Evolutionary conservation across 2,329 filamentous ascomycete species (phyloP).

Genomic region (Teratosphaeria viscida): DNA sequence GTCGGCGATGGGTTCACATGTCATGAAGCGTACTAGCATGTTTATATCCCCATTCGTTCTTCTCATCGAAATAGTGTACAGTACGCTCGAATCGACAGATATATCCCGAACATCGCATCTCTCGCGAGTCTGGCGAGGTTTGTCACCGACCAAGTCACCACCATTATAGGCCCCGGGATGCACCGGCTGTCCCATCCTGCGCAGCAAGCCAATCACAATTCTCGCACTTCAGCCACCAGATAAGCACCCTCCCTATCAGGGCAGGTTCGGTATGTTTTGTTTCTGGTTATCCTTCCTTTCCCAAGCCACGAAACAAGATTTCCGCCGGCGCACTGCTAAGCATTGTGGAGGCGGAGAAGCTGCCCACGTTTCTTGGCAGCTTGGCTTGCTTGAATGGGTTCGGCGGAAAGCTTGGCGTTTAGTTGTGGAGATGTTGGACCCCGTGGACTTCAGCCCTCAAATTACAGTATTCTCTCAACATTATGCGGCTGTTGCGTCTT

Average conservation of each 20-base stretch:
- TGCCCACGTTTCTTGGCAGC: background rate
- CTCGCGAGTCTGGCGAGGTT: background rate
- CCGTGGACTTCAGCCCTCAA: too few species aligned
- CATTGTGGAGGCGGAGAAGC: background rate
- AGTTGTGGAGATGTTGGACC: background rate
- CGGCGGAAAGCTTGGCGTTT: background rate
- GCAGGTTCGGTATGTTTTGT: background rate
- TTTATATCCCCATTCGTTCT: background rate
- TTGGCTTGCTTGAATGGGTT: background rate
- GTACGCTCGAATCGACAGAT: background rate
- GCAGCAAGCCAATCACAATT: background rate
- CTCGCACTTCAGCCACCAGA: background rate
- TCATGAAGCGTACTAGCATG: slow-evolving; percentile 2
- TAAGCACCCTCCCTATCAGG: background rate
- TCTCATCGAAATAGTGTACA: background rate
- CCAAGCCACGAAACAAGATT: background rate
- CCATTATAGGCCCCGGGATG: background rate
- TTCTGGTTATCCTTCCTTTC: background rate
- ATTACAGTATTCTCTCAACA: too few species aligned
- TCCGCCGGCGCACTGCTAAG: background rate
- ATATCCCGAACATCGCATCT: background rate
- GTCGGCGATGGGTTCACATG: background rate
- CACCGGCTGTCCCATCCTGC: background rate
- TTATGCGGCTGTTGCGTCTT: too few species aligned
- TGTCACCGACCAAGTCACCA: too few species aligned